Evolutionary conservation across 2,329 filamentous ascomycete genomes (phyloP).

Genomic region (Scedosporium dehoogii): DNA sequence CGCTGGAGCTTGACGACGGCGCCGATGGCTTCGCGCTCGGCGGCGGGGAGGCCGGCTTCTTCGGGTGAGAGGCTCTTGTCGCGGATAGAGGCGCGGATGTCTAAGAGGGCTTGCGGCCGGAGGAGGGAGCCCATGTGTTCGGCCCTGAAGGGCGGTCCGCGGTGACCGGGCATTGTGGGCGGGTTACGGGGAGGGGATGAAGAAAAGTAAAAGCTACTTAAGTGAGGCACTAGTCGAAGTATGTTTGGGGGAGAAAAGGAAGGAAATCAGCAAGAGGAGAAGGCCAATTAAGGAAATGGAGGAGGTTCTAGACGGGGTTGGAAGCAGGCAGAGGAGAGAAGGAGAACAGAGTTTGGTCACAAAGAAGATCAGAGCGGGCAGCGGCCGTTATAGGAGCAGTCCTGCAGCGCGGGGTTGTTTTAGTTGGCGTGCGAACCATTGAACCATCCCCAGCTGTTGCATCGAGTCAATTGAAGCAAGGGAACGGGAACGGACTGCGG

Average conservation of each 20-base stretch:
- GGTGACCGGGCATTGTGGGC: neutral
- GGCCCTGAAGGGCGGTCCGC: slow-evolving; percentile 54
- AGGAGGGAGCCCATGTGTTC: slow-evolving; percentile 69
- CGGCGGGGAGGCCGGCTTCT: slow-evolving; percentile 43
- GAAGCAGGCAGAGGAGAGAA: neutral
- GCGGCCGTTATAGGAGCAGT: no score
- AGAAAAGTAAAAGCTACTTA: neutral
- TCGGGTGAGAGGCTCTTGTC: slow-evolving; percentile 31
- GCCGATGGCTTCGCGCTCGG: slow-evolving; percentile 57
- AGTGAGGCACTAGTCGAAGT: neutral
- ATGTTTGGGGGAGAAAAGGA: neutral
- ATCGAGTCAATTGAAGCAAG: no score
- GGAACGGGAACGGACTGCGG: no score
- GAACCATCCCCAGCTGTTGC: no score
- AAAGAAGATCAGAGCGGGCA: no score
- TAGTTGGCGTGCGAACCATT: no score
- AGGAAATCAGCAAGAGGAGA: neutral
- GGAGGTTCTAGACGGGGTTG: neutral
- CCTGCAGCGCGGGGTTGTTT: no score
- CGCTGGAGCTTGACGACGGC: slow-evolving; percentile 60
- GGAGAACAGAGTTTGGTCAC: neutral
- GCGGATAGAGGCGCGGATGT: slow-evolving; percentile 20
- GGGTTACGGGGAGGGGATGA: neutral
- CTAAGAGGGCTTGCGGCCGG: slow-evolving; percentile 42
- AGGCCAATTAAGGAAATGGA: neutral